Evolutionary conservation across 345 rosid genomes (phyloP).

Genomic region (Euphorbia tirucalli): DNA sequence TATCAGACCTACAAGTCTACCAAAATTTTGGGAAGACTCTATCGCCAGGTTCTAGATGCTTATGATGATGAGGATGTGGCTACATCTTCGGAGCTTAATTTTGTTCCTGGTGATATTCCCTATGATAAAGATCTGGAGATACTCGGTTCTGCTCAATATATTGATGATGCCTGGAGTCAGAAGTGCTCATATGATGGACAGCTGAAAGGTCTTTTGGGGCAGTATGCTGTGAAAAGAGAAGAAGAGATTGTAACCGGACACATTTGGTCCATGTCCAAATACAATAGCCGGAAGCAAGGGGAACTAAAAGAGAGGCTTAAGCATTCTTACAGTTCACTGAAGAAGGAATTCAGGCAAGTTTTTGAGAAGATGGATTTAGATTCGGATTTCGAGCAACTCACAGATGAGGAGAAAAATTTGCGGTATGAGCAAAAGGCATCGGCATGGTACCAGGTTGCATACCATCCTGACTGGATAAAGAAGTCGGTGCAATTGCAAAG

Average conservation of each 20-base stretch:
- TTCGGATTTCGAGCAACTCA: conserved; percentile 39
- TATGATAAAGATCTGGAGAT: conserved; percentile 64
- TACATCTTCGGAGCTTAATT: conserved; percentile 34
- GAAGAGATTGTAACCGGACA: conserved; percentile 95
- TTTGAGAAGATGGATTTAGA: conserved; percentile 55
- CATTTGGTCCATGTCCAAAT: conserved; percentile 87
- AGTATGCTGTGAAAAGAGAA: conserved; percentile 77
- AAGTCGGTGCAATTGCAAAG: conserved; percentile 49
- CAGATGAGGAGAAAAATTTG: conserved; percentile 55
- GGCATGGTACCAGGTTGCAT: conserved; percentile 88
- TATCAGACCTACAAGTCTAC: conserved; percentile 63
- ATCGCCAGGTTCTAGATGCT: conserved; percentile 54
- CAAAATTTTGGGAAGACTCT: conserved; percentile 78
- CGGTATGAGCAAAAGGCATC: conserved; percentile 78
- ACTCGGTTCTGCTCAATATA: conserved; percentile 51
- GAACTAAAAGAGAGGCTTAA: conserved; percentile 72
- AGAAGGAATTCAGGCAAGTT: conserved; percentile 66
- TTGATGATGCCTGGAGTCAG: conserved; percentile 70
- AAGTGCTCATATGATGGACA: conserved; percentile 78
- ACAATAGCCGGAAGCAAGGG: conserved; percentile 64
- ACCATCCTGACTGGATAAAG: conserved; percentile 70
- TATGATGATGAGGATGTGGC: conserved; percentile 48
- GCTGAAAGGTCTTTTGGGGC: conserved; percentile 66
- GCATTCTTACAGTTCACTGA: conserved; percentile 61
- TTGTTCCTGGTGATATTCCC: conserved; percentile 43